A percentile compares a stretch with the other conserved stretches of the same genome.
Evolutionary conservation across 2,329 filamentous ascomycete species (phyloP).

Genomic region (Ascochyta clinopodiicola): DNA sequence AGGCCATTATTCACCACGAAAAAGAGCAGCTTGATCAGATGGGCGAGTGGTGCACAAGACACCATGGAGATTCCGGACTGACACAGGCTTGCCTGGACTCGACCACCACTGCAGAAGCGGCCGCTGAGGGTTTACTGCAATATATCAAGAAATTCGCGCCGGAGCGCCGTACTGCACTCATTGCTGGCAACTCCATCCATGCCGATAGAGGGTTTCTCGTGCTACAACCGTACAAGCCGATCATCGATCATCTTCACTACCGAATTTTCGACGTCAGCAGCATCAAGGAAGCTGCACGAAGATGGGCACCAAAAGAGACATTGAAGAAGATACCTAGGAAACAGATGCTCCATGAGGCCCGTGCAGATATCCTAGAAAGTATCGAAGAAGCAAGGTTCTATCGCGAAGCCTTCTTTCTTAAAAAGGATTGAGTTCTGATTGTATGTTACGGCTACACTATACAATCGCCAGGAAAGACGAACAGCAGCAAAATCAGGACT

Average conservation of each 20-base stretch:
- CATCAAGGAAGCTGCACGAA: constrained; percentile 85
- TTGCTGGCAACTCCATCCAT: constrained; percentile 94
- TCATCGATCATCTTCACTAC: constrained; percentile 83
- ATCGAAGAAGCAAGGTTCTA: constrained; percentile 92
- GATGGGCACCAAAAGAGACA: constrained; percentile 75
- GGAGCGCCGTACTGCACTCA: constrained; percentile 68
- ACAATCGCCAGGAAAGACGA: not conserved
- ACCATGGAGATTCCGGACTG: constrained; percentile 82
- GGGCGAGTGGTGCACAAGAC: constrained; percentile 86
- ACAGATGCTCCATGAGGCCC: constrained; percentile 78
- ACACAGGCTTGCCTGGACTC: constrained; percentile 78
- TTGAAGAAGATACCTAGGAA: constrained; percentile 72
- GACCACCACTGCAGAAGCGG: constrained; percentile 72
- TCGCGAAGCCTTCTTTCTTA: constrained; percentile 69
- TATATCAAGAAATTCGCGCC: constrained; percentile 81
- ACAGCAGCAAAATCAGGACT: not conserved
- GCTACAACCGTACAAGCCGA: constrained; percentile 73
- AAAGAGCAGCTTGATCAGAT: constrained; percentile 75
- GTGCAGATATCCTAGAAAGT: constrained; percentile 91
- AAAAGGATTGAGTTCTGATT: constrained; percentile 1
- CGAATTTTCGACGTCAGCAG: constrained; percentile 90
- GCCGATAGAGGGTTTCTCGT: constrained; percentile 84
- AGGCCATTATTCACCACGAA: constrained; percentile 77
- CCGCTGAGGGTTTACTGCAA: constrained; percentile 73
- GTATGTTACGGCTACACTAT: not conserved